These are phyloP conservation scores for Neodidymelliopsis sp. DNA, from an alignment of 2,329 filamentous ascomycete species.

Conservation along the genomic window DNA sequence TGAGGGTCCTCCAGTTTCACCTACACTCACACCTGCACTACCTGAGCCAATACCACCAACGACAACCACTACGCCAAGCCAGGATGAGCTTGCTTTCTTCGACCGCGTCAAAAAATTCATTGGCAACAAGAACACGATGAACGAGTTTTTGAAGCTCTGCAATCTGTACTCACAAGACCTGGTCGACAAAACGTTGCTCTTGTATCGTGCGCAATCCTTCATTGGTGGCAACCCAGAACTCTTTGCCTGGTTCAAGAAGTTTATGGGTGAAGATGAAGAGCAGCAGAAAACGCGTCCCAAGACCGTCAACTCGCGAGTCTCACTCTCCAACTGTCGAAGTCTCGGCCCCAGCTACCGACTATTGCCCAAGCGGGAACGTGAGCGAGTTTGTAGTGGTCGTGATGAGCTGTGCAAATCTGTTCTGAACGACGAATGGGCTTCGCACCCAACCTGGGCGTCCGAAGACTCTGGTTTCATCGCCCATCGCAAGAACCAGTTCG, in stretches of 20 bases:
- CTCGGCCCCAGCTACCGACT: conserved; percentile 94
- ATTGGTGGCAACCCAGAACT: conserved; percentile 89
- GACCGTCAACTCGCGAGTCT: conserved; percentile 82
- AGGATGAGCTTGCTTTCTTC: conserved; percentile 92
- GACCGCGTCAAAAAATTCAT: conserved; percentile 97
- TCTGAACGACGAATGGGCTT: conserved; percentile 97
- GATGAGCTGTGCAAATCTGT: conserved; percentile 94
- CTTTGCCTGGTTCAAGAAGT: conserved; percentile 86
- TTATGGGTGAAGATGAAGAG: conserved; percentile 78
- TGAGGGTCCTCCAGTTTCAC: conserved; percentile 72
- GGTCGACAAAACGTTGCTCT: conserved; percentile 83
- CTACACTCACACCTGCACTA: conserved; percentile 85
- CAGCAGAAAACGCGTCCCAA: conserved; percentile 57
- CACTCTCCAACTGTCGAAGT: conserved; percentile 93
- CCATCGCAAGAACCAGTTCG: conserved; percentile 93
- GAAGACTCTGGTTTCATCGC: conserved; percentile 98
- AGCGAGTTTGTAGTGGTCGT: conserved; percentile 90
- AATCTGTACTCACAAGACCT: conserved; percentile 94
- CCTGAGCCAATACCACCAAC: conserved; percentile 86
- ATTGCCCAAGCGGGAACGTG: conserved; percentile 86
- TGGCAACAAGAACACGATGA: conserved; percentile 88
- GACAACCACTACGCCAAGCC: conserved; percentile 73
- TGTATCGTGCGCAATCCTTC: conserved; percentile 83
- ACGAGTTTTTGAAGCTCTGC: conserved; percentile 95
- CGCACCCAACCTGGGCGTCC: conserved; percentile 97